Conservation (phyloP, 176 grass and related monocot genomes). For the Triticum urartu region DNA sequence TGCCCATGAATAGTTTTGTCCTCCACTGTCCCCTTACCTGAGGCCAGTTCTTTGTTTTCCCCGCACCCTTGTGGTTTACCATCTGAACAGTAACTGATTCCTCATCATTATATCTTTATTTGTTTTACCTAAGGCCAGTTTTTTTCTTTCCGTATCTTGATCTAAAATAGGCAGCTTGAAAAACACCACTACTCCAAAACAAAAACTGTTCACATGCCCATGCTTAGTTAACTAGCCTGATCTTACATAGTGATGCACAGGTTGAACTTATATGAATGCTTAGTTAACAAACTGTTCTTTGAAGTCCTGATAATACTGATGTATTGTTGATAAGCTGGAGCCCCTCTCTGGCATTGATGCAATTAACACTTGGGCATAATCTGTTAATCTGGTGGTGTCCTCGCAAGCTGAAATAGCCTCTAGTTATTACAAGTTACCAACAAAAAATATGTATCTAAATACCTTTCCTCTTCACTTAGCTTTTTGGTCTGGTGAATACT, state of each 20-base stretch:
- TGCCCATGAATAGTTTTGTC: neutral
- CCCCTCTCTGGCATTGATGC: neutral
- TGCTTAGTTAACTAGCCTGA: neutral
- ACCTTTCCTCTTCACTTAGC: constrained; percentile 46
- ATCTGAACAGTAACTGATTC: constrained; percentile 9
- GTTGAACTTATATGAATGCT: constrained; percentile 13
- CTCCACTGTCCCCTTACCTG: neutral
- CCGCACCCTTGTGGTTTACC: neutral
- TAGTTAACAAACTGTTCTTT: neutral
- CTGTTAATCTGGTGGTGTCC: constrained; percentile 8
- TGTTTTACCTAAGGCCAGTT: neutral
- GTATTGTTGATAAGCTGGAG: neutral
- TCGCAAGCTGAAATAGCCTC: neutral
- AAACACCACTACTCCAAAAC: neutral
- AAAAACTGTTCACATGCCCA: neutral
- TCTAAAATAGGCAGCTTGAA: neutral
- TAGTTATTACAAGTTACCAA: neutral
- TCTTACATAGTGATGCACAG: neutral
- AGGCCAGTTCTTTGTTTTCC: neutral
- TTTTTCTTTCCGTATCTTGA: constrained; percentile 4
- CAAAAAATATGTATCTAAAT: constrained; percentile 15
- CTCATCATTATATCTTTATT: neutral
- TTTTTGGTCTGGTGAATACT: constrained; percentile 97
- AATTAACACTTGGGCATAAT: neutral
- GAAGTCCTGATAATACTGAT: neutral